Evolutionary conservation across 495 filamentous ascomycete genomes (phyloP), one percentile per base, ranked within the genome.

Genomic region (Thermochaetoides thermophila): DNA sequence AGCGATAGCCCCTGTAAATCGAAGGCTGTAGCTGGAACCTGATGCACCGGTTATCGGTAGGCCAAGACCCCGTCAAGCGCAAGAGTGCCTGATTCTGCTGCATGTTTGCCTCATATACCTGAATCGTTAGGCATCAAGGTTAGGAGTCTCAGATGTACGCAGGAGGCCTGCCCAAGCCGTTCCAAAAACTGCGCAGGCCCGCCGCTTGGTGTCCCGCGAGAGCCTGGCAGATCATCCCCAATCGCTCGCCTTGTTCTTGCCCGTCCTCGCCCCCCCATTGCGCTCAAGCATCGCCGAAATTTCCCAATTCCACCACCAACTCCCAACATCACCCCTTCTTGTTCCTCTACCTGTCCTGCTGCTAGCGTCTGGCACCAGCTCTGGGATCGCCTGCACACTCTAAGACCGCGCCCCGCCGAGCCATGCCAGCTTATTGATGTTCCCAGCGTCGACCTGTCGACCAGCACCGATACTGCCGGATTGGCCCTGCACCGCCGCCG

Each of bases 381-480:
- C 32, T 37, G 28, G 22, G 28, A 18, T 34, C 31, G 14, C 5
- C 28, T 17, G 29, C 29, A 32, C 13, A 32, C 42, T 40, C 39
- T 38, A 44, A n/a, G n/a, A n/a, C n/a, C 8, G 5, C 29, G 12
- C 4, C n/a, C 34, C 33, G 32, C 42, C 48, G 49, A 52, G 48
- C 46, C 48, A 56, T 53, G 46, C 41, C 40, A 48, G 37, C 54
- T n/a, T n/a, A n/a, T 61, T 50, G 40, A 55, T 46, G 52, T 38
- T 38, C 28, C 35, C 43, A 44, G 37, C 36, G 40, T 53, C 48
- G 40, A 46, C 39, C 30, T 45, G 44, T 45, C 50, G 41, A 47
- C 40, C 40, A 42, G 43, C 43, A 44, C 37, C 31, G 39, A 34
- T 48, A 44, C 38, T 38, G 48, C 42, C 50, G 45, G 43, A 52